Evolutionary conservation across 352 stramenopile species (phyloP).

Genomic region (Pythium rhizo-oryzae): DNA sequence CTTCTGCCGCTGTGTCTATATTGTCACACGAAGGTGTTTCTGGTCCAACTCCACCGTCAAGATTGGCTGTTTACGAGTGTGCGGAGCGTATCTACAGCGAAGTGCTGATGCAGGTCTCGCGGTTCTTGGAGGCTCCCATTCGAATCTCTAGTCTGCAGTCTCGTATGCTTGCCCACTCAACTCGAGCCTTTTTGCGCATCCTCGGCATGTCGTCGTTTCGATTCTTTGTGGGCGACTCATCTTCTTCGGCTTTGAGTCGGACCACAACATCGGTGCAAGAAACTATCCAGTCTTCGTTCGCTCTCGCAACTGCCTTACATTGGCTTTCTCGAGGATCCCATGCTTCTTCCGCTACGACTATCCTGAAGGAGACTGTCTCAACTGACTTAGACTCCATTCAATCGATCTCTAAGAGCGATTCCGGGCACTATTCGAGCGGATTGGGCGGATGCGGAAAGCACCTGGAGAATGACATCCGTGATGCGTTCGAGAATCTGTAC

Average conservation of each 20-base stretch:
- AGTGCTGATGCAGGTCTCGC: slow-evolving; percentile 80
- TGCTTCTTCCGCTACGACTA: neutral
- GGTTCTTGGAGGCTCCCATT: slow-evolving; percentile 81
- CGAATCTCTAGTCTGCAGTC: slow-evolving; percentile 74
- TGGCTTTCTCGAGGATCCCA: slow-evolving; percentile 62
- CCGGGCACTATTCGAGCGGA: slow-evolving; percentile 70
- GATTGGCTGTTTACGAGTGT: slow-evolving; percentile 68
- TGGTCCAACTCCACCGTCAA: slow-evolving; percentile 32
- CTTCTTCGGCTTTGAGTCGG: slow-evolving; percentile 18
- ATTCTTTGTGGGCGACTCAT: slow-evolving; percentile 70
- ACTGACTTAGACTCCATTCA: slow-evolving; percentile 13
- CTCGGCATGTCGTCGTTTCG: slow-evolving; percentile 80
- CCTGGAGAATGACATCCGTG: slow-evolving; percentile 74
- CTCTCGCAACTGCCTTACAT: slow-evolving; percentile 66
- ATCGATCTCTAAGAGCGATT: slow-evolving; percentile 19
- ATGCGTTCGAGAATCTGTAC: slow-evolving; percentile 87
- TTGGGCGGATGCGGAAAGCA: slow-evolving; percentile 82
- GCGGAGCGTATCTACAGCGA: slow-evolving; percentile 86
- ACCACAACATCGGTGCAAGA: slow-evolving; percentile 40
- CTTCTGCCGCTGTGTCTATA: slow-evolving; percentile 65
- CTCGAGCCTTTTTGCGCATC: slow-evolving; percentile 72
- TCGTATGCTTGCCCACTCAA: slow-evolving; percentile 75
- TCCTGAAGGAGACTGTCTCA: slow-evolving; percentile 23
- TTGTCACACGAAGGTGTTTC: slow-evolving; percentile 44
- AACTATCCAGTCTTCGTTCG: slow-evolving; percentile 73